A percentile compares a stretch with the other conserved stretches of the same genome.
Conservation (phyloP, 352 stramenopile genomes). For the Phytophthora rubi region DNA sequence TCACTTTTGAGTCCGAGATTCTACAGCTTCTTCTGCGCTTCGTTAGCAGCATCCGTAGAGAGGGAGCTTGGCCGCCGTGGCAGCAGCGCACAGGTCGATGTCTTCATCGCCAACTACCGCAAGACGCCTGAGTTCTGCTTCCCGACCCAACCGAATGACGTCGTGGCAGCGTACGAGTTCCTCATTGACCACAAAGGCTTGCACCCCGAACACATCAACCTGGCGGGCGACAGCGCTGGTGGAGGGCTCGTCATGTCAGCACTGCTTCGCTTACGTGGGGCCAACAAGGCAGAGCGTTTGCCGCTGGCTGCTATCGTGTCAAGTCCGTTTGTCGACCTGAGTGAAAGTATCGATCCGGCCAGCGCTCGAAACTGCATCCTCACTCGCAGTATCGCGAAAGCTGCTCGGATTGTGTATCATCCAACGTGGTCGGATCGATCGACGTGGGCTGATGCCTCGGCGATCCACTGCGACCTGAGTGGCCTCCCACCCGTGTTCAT, state of each 20-base stretch:
- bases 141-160: slow-evolving; percentile 40
- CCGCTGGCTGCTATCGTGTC: slow-evolving; percentile 41
- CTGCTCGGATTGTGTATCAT: slow-evolving; percentile 29
- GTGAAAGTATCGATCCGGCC: slow-evolving; percentile 10
- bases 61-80: slow-evolving; percentile 24
- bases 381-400: slow-evolving; percentile 24
- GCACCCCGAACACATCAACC: slow-evolving; percentile 35
- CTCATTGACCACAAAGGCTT: slow-evolving; percentile 38
- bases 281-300: slow-evolving; percentile 8
- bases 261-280: slow-evolving; percentile 42
- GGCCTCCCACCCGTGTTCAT: slow-evolving; percentile 46
- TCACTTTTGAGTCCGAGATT: slow-evolving; percentile 43
- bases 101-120: slow-evolving; percentile 59
- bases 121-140: slow-evolving; percentile 50
- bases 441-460: slow-evolving; percentile 40
- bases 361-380: slow-evolving; percentile 43
- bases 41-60: slow-evolving; percentile 23
- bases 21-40: slow-evolving; percentile 44
- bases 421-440: slow-evolving; percentile 17
- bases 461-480: slow-evolving; percentile 47
- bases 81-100: slow-evolving; percentile 31
- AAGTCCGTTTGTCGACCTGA: slow-evolving; percentile 28
- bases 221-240: slow-evolving; percentile 52
- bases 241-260: slow-evolving; percentile 47
- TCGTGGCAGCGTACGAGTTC: slow-evolving; percentile 39